A percentile compares a stretch with the other conserved stretches of the same genome.
These are phyloP conservation scores for Phytopythium oedochilum DNA, from an alignment of 352 stramenopile species.

Conservation along the genomic window DNA sequence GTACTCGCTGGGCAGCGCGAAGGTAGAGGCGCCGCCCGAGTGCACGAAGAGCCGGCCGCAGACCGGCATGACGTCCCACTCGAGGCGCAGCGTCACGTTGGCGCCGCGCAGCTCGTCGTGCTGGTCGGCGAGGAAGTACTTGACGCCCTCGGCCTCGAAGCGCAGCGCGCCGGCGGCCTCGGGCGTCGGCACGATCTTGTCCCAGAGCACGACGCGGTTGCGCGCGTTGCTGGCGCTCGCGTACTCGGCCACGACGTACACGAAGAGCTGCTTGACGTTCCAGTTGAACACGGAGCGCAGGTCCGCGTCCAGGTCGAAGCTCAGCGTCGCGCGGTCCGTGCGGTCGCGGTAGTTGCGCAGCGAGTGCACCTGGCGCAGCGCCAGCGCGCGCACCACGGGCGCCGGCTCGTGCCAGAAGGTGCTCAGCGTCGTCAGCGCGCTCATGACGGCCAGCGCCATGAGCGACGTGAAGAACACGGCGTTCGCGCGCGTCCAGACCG, in stretches of 20 bases:
- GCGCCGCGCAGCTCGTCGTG: slow-evolving; percentile 66
- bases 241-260: slow-evolving; percentile 86
- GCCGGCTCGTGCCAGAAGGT: slow-evolving; percentile 59
- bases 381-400: slow-evolving; percentile 55
- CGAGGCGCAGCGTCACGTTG: slow-evolving; percentile 76
- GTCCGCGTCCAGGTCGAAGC: slow-evolving; percentile 83
- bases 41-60: slow-evolving; percentile 75
- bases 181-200: slow-evolving; percentile 76
- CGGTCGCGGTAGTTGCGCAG: slow-evolving; percentile 81
- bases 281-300: slow-evolving; percentile 88
- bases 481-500: slow-evolving; percentile 82
- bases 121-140: slow-evolving; percentile 83
- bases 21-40: slow-evolving; percentile 39
- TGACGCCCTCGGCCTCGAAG: slow-evolving; percentile 62
- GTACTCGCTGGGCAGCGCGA: slow-evolving; percentile 61
- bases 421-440: slow-evolving; percentile 63
- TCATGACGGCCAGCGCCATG: slow-evolving; percentile 69
- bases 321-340: slow-evolving; percentile 73
- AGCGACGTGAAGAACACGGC: slow-evolving; percentile 81
- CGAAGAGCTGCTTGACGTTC: slow-evolving; percentile 89
- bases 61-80: slow-evolving; percentile 87
- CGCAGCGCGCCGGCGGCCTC: slow-evolving; percentile 39
- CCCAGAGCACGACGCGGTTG: slow-evolving; percentile 86
- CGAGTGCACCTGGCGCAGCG: slow-evolving; percentile 68
- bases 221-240: slow-evolving; percentile 47